Base-by-base conservation (phyloP, 2,329 filamentous ascomycete species). In the Cordyceps farinosa region DNA sequence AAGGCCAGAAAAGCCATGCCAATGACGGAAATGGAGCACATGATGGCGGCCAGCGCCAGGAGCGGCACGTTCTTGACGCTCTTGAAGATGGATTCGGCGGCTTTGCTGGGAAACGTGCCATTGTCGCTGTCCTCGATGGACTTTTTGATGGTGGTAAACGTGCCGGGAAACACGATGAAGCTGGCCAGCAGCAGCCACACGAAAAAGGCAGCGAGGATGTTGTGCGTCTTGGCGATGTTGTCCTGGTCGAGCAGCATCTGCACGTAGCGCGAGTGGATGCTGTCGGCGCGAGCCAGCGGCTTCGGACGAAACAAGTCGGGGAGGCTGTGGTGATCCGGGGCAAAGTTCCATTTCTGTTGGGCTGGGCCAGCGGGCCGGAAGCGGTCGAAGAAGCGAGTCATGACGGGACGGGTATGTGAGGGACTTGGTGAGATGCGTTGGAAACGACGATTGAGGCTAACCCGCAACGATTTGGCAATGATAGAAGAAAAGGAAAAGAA, bases 161-260 rank as follows among this genome's bases (percentile, higher is more conserved):
- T 83, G 6, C 79, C 81, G 0, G 82, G 81, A 42, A 83, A 77
- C 48, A 84, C 75, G 17, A 84, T 73, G 72, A 83, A 85, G 34
- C 82, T 82, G 0, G 79, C 79, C 1, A 85, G 76, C 3, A 85
- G 74, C 52, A 82, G 74, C 80, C 78, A 85, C 50, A 72, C 70
- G 62, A 71, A 71, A 61, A 69, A 67, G 36, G 71, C 66, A 55
- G 78, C 78, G 27, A 81, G 72, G 59, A 83, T 74, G 70, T 80
- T 84, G 72, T 83, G 79, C 10, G 75, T 55, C 7, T 73, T 73
- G 2, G 79, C 75, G 53, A 84, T 80, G 44, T 71, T 67, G 66
- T 82, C 78, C n/a, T 80, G 73, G 42, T 75, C 73, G 30, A 81
- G 74, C 8, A 82, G 75, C 78, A 83, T 83, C 65, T 76, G 71